phyloP scores from a whole-genome alignment of 192 early-diverging fungal species.

The Linnemannia exigua region DNA sequence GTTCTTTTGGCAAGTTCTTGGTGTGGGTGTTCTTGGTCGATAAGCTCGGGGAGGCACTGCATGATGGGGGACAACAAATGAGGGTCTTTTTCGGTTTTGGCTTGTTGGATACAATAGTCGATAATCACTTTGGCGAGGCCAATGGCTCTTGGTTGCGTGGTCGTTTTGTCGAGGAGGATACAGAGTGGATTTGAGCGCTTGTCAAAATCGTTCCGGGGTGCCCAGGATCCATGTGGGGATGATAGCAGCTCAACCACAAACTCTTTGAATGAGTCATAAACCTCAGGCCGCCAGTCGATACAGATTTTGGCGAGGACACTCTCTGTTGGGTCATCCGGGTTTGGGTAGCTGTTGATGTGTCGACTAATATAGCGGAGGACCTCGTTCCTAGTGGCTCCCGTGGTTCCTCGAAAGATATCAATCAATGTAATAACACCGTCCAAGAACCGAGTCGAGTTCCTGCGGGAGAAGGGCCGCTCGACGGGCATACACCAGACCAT shows the following conservation, averaged over 20 bases:
- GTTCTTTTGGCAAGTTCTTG: background rate
- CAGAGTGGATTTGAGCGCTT: background rate
- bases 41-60: background rate
- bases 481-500: constrained; percentile 5
- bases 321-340: background rate
- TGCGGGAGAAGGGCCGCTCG: background rate
- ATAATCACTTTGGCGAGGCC: constrained; percentile 5
- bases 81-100: background rate
- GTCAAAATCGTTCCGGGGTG: background rate
- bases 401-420: background rate
- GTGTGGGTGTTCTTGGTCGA: background rate
- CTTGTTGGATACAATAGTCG: constrained; percentile 14
- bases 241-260: background rate
- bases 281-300: background rate
- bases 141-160: background rate
- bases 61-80: background rate
- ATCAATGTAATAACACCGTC: constrained; percentile 1
- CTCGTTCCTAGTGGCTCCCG: background rate
- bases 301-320: constrained; percentile 12
- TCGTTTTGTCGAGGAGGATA: constrained; percentile 9
- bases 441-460: background rate
- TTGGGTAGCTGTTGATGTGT: constrained; percentile 14
- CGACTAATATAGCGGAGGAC: constrained; percentile 2
- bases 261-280: background rate
- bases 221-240: background rate